Percentiles rank a stretch among this genome's conserved stretches.
These are phyloP conservation scores for Mycena epipterygia DNA, from an alignment of 768 basidiomycete species.

Conservation along the genomic window DNA sequence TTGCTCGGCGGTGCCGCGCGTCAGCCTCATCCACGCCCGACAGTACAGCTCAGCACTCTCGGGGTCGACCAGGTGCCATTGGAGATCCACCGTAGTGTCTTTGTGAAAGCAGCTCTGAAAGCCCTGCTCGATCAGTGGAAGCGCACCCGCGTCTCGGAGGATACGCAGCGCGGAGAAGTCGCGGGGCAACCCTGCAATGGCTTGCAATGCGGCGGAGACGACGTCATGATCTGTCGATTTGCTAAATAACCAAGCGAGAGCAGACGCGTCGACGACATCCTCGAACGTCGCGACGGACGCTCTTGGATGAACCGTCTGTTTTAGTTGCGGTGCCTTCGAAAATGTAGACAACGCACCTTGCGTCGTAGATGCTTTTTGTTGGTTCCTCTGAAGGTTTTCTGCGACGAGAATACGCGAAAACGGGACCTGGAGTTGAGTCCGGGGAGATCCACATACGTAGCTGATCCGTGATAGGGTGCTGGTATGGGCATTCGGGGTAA, in stretches of 20 bases:
- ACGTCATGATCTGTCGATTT: constrained; percentile 50
- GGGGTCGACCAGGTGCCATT: constrained; percentile 53
- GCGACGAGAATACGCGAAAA: constrained; percentile 6
- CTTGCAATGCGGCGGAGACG: constrained; percentile 48
- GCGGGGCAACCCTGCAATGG: constrained; percentile 54
- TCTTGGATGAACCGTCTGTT: too few species aligned
- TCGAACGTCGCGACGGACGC: constrained; percentile 33
- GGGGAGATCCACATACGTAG: constrained; percentile 41
- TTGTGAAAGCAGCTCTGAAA: constrained; percentile 56
- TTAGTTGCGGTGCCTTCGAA: too few species aligned
- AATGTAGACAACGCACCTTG: constrained; percentile 26
- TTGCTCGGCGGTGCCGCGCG: constrained; percentile 48
- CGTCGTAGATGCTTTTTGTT: constrained; percentile 18
- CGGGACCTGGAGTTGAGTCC: not conserved
- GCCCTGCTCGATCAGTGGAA: constrained; percentile 48
- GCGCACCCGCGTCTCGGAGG: constrained; percentile 52
- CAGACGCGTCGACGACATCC: constrained; percentile 53
- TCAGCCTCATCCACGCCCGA: constrained; percentile 57
- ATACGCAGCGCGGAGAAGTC: constrained; percentile 54
- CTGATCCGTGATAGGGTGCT: constrained; percentile 55
- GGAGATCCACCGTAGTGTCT: constrained; percentile 51
- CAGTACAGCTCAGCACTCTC: constrained; percentile 54
- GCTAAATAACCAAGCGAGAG: constrained; percentile 54
- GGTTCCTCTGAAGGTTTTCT: not conserved
- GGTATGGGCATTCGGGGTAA: constrained; percentile 57